These are phyloP conservation scores for Pichia scutulata DNA, from an alignment of 805 yeast genomes.

Conservation along the genomic window DNA sequence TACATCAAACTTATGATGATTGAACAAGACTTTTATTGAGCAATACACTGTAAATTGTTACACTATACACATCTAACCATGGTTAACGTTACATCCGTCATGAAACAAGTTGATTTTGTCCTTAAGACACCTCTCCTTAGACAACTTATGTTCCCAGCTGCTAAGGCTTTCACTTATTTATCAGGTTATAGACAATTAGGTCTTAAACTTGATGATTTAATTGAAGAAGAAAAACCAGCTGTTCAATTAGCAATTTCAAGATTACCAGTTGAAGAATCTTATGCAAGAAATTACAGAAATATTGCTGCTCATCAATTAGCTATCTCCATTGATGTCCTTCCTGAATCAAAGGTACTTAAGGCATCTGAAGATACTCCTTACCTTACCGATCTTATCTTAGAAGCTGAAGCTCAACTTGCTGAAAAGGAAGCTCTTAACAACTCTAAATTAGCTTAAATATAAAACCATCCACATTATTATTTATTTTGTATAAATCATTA, in stretches of 20 bases:
- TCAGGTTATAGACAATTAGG: conserved; percentile 96
- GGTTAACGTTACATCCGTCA: conserved; percentile 62
- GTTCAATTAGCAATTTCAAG: conserved; percentile 84
- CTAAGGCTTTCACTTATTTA: conserved; percentile 61
- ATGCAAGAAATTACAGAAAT: conserved; percentile 88
- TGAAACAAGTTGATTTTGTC: conserved; percentile 69
- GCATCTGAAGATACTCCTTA: conserved; percentile 78
- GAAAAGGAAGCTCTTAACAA: conserved; percentile 89
- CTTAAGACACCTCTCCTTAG: conserved; percentile 73
- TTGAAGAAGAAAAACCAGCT: conserved; percentile 79
- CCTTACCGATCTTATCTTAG: conserved; percentile 81
- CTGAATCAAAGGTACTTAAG: conserved; percentile 68
- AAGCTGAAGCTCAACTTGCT: conserved; percentile 85
- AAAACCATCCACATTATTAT: background rate
- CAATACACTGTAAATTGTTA: no score
- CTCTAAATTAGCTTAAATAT: conserved; percentile 30
- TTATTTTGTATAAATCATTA: background rate
- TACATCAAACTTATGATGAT: background rate
- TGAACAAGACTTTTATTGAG: no score
- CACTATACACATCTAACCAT: conserved; percentile 22
- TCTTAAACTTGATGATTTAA: conserved; percentile 79
- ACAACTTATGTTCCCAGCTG: conserved; percentile 69
- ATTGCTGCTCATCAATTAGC: conserved; percentile 87
- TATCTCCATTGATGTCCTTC: conserved; percentile 76
- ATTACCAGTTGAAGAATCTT: conserved; percentile 74